phyloP scores from a whole-genome alignment of 352 stramenopile species.

The Pythium aristosporum region DNA sequence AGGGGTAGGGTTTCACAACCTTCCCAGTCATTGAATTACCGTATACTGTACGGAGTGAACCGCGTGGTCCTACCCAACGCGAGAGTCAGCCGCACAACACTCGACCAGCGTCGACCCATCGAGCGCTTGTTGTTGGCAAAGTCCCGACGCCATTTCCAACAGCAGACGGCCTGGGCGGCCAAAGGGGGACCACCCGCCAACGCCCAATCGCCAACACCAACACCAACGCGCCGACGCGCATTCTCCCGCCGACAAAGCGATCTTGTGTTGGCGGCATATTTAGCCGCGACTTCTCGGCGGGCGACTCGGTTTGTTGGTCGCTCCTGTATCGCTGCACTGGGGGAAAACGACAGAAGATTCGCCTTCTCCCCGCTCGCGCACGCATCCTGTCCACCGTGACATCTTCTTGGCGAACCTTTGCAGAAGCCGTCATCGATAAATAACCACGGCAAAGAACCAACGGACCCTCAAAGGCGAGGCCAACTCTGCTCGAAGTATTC shows the following conservation, averaged over 20 bases:
- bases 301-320: neutral
- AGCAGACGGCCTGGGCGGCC: conserved; percentile 1
- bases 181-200: neutral
- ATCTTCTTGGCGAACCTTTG: neutral
- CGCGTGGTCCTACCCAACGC: neutral
- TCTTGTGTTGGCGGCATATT: neutral
- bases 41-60: neutral
- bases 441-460: neutral
- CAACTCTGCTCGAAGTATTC: too few species aligned
- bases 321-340: neutral
- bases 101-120: neutral
- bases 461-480: neutral
- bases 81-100: neutral
- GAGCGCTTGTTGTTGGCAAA: conserved; percentile 1
- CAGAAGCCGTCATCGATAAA: neutral
- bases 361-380: too few species aligned
- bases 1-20: neutral
- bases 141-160: conserved; percentile 3
- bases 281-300: neutral
- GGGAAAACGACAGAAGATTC: neutral
- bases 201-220: neutral
- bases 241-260: neutral
- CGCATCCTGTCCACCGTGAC: neutral
- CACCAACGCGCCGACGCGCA: neutral
- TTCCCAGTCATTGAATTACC: neutral